phyloP scores from a whole-genome alignment of 2,329 filamentous ascomycete genomes.

The Gyromitra esculenta region DNA sequence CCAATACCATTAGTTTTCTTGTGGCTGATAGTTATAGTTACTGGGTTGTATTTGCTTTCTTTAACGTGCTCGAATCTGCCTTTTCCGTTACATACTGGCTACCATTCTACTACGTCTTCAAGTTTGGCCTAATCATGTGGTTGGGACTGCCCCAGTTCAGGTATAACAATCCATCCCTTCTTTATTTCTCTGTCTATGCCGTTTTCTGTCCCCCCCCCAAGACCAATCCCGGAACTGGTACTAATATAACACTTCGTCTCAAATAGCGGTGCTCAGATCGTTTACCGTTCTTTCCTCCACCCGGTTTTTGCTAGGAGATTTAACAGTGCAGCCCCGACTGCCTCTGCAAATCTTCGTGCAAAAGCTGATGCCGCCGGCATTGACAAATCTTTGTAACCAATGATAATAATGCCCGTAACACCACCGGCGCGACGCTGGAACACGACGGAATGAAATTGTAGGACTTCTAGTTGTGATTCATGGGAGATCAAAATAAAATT shows the following conservation, averaged over 20 bases:
- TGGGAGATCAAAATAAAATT: slow-evolving; percentile 32
- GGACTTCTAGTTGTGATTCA: slow-evolving; percentile 22
- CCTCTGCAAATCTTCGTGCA: slow-evolving; percentile 85
- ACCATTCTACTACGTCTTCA: slow-evolving; percentile 99
- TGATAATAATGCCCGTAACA: slow-evolving; percentile 1
- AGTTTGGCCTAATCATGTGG: slow-evolving; percentile 97
- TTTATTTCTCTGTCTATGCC: slow-evolving; percentile 1
- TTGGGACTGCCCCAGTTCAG: slow-evolving; percentile 92
- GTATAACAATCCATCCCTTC: slow-evolving; percentile 68
- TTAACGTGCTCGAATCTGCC: slow-evolving; percentile 81
- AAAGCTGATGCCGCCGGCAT: slow-evolving; percentile 78
- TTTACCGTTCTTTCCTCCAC: slow-evolving; percentile 95
- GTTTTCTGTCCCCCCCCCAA: background rate
- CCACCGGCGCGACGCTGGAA: slow-evolving; percentile 2
- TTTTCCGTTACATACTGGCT: slow-evolving; percentile 92
- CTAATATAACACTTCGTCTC: slow-evolving; percentile 4
- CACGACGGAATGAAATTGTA: slow-evolving; percentile 25
- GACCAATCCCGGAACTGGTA: slow-evolving; percentile 37
- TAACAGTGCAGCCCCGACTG: slow-evolving; percentile 69
- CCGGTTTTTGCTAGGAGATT: slow-evolving; percentile 96
- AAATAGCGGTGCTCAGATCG: slow-evolving; percentile 85
- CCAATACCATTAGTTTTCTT: background rate
- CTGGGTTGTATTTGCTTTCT: slow-evolving; percentile 85
- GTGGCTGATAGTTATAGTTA: slow-evolving; percentile 65
- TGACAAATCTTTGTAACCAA: slow-evolving; percentile 72